These are phyloP conservation scores for Phaffia australis DNA, from an alignment of 768 basidiomycete genomes.

Conservation along the genomic window DNA sequence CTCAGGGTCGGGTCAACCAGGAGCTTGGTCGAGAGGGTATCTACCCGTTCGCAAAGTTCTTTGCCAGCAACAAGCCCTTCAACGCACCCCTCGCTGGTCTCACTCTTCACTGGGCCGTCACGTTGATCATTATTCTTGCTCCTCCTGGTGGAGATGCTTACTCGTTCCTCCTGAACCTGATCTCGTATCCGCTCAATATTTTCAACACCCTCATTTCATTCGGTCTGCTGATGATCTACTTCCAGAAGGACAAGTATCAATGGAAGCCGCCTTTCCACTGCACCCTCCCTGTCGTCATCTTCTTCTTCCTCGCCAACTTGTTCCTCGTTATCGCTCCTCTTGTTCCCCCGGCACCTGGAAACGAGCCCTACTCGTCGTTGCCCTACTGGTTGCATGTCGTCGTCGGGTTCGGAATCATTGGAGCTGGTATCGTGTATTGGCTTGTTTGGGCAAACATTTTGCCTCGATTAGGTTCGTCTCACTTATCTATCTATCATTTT, in stretches of 20 bases:
- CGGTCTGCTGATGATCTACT: slow-evolving; percentile 28
- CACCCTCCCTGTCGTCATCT: slow-evolving; percentile 25
- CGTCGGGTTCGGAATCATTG: slow-evolving; percentile 13
- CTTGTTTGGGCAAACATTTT: slow-evolving; percentile 2
- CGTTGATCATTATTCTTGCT: slow-evolving; percentile 28
- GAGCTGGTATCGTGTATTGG: slow-evolving; percentile 5
- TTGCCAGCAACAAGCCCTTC: slow-evolving; percentile 32
- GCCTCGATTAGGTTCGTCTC: not conserved
- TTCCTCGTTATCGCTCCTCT: slow-evolving; percentile 30
- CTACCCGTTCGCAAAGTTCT: slow-evolving; percentile 31
- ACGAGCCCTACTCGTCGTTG: slow-evolving; percentile 1
- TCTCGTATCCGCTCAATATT: slow-evolving; percentile 30
- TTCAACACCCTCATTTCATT: slow-evolving; percentile 30
- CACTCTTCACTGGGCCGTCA: slow-evolving; percentile 28
- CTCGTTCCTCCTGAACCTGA: slow-evolving; percentile 30
- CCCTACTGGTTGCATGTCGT: slow-evolving; percentile 21
- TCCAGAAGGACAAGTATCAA: slow-evolving; percentile 16
- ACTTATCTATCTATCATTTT: not conserved
- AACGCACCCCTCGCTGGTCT: slow-evolving; percentile 33
- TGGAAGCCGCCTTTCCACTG: slow-evolving; percentile 27
- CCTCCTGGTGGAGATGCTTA: slow-evolving; percentile 32
- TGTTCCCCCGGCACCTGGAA: slow-evolving; percentile 28
- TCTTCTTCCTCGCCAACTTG: slow-evolving; percentile 33
- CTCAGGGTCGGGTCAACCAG: slow-evolving; percentile 29
- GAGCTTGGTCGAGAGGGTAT: slow-evolving; percentile 34